Evolutionary conservation across 306 rosid species (phyloP).

Genomic region (Dalbergia cochinchinensis): DNA sequence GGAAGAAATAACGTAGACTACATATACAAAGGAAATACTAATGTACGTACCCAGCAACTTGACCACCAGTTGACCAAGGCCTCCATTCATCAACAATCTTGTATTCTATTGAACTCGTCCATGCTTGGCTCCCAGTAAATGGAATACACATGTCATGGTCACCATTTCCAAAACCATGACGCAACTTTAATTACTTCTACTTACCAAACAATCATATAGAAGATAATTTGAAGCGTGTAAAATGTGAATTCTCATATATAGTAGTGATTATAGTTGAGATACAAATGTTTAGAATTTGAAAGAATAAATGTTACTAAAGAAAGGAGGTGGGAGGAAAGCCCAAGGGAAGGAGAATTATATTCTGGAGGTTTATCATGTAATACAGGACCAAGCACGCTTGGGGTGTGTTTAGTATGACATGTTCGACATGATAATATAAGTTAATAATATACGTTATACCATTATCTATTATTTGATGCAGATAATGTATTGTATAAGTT

Average conservation of each 20-base stretch:
- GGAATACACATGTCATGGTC: constrained; percentile 39
- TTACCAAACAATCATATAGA: neutral
- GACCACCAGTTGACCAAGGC: constrained; percentile 62
- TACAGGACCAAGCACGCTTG: neutral
- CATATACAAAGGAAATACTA: no score
- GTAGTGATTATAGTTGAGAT: neutral
- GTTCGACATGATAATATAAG: no score
- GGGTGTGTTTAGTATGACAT: no score
- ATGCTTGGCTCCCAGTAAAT: constrained; percentile 27
- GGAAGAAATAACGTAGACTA: no score
- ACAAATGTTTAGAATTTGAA: neutral
- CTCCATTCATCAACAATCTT: constrained; percentile 76
- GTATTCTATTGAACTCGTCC: constrained; percentile 43
- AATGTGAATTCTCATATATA: neutral
- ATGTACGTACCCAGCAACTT: constrained; percentile 71
- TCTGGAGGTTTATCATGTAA: no score
- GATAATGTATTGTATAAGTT: no score
- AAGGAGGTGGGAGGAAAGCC: no score
- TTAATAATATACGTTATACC: no score
- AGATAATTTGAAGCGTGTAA: neutral
- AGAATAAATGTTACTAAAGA: neutral
- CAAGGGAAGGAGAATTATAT: no score
- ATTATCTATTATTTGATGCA: no score
- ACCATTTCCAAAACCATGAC: neutral
- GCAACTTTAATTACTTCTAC: neutral